phyloP scores from a whole-genome alignment of 148 eudicot genomes.

The Nyssa sinensis region DNA sequence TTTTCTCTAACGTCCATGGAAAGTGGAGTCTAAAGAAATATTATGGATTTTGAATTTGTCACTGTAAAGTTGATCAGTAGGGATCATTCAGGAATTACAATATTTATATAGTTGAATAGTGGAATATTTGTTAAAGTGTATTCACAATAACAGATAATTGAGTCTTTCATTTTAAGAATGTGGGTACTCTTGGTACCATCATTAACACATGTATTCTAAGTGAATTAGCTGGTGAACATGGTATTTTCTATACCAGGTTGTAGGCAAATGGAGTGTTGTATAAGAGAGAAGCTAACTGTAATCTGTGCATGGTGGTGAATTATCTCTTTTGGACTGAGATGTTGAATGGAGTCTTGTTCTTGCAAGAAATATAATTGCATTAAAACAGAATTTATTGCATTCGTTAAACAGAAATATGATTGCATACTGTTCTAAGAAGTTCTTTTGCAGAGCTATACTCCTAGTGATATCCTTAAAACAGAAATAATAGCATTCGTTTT shows the following conservation, averaged over 20 bases:
- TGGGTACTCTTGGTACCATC: neutral
- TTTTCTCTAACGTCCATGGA: neutral
- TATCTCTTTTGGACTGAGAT: no score
- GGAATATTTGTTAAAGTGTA: slow-evolving; percentile 7
- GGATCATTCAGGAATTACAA: slow-evolving; percentile 1
- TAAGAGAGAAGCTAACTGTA: neutral
- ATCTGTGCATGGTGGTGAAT: no score
- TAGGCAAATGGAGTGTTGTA: neutral
- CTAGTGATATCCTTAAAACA: no score
- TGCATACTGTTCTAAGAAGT: no score
- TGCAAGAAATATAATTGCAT: no score
- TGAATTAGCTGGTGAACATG: neutral
- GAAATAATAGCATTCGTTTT: no score
- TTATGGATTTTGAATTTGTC: neutral
- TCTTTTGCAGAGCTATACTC: no score
- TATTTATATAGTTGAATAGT: slow-evolving; percentile 7
- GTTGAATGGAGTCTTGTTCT: no score
- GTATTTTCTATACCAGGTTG: neutral
- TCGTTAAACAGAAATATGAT: no score
- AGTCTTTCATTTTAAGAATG: neutral
- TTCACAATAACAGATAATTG: neutral
- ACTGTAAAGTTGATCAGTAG: slow-evolving; percentile 12
- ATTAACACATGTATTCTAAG: neutral
- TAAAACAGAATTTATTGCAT: no score
- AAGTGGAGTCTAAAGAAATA: neutral